These are phyloP conservation scores for Lolium perenne DNA, from an alignment of 176 grass and related monocot genomes.

Conservation along the genomic window DNA sequence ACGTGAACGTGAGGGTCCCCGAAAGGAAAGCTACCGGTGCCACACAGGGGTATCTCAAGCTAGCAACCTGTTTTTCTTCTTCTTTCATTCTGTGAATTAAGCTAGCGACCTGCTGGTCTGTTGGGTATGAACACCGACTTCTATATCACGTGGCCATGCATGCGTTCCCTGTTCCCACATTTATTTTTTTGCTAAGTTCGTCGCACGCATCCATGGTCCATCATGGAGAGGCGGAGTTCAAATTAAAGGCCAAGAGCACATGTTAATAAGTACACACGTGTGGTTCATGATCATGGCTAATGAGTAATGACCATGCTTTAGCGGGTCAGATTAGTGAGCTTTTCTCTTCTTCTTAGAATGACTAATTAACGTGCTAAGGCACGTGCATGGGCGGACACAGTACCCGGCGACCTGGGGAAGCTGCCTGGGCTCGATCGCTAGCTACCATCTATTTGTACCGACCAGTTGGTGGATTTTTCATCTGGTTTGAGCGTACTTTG, in stretches of 20 bases:
- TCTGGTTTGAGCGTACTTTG: too few relatives aligned
- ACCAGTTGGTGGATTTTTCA: too few relatives aligned
- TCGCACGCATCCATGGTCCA: background rate
- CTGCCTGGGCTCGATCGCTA: too few relatives aligned
- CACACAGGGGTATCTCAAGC: background rate
- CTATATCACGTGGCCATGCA: background rate
- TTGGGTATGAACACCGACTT: too few relatives aligned
- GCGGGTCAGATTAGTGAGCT: background rate
- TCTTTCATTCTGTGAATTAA: too few relatives aligned
- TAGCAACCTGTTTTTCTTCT: background rate
- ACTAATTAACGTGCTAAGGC: background rate
- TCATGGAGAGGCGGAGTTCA: constrained; percentile 5
- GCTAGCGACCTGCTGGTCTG: too few relatives aligned
- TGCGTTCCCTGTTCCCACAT: background rate
- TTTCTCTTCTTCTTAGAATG: background rate
- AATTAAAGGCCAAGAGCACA: constrained; percentile 23
- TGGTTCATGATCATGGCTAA: constrained; percentile 11
- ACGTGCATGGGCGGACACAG: too few relatives aligned
- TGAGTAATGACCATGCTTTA: background rate
- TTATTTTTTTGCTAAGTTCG: background rate
- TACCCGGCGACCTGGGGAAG: too few relatives aligned
- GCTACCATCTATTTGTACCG: too few relatives aligned
- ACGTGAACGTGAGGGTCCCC: constrained; percentile 9
- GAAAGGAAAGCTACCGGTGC: background rate
- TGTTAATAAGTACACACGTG: constrained; percentile 40